Evolutionary conservation across 768 basidiomycete species (phyloP), one percentile per base, ranked within the genome.

Genomic region (Suillus variegatus): DNA sequence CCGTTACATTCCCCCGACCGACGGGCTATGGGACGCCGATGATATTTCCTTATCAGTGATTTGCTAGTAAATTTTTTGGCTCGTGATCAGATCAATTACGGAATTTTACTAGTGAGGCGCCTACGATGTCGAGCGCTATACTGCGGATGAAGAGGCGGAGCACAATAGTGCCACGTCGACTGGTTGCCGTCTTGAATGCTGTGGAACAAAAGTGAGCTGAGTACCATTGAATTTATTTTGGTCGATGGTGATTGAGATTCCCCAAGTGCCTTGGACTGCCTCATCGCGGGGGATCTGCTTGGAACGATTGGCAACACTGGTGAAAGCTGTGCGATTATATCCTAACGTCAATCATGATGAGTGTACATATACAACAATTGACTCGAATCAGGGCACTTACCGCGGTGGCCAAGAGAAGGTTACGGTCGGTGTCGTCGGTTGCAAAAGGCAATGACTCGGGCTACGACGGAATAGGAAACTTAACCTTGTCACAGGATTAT

Each of bases 1-100:
- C 22, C 38, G 9, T 40, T 16, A 13, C 22, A 28, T 41, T 41
- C 14, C 51, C 25, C 16, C 4, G n/a, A 10, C 16, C 22, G 57
- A 6, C 22, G 22, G 56, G 16, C 16, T 16, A 6, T 58, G 38
- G 25, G 12, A 10, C 12, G 3, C 57, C 22, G 9, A 16, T 6
- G 41, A 25, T 20, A 58, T 58, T 8, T 41, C 57, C 57, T 58
- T 41, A 58, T 58, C 22, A 58, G 25, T 58, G 57, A 58, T 58
- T 58, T 41, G 18, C 5, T 22, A 25, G 22, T 4, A 6, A 18
- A 10, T 14, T 18, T 16, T 18, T 28, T 41, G 40, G 9, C 57
- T 25, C 10, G 10, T 58, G 40, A 58, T 58, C 38, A 40, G 4
- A 58, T 58, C 40, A 58, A 25, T 58, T 58, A 58, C 57, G 57